phyloP scores from a whole-genome alignment of 257 asterid species.

The Buddleja alternifolia region DNA sequence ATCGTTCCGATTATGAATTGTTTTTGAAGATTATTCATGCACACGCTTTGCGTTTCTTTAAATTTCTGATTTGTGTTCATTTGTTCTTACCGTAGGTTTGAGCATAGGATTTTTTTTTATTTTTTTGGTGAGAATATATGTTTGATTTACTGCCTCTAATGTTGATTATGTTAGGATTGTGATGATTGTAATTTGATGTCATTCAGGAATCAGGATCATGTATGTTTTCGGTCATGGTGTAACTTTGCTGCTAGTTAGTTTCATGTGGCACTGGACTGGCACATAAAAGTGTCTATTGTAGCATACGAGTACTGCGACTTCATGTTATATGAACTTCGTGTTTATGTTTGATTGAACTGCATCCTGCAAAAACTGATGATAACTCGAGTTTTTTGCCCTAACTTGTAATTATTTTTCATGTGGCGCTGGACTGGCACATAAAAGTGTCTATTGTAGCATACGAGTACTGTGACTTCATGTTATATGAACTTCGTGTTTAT shows the following conservation, averaged over 20 bases:
- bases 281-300: neutral
- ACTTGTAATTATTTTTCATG: neutral
- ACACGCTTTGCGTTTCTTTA: neutral
- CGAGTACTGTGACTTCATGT: neutral
- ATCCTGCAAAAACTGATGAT: neutral
- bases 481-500: neutral
- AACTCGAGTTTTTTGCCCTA: neutral
- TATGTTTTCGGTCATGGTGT: conserved; percentile 22
- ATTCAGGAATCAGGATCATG: neutral
- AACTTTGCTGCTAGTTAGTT: conserved; percentile 14
- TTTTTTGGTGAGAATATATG: neutral
- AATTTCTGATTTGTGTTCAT: conserved; percentile 12
- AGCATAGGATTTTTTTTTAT: neutral
- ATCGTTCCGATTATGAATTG: conserved; percentile 15
- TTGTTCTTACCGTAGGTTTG: conserved; percentile 24
- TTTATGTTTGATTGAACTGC: conserved; percentile 15
- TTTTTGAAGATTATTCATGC: conserved; percentile 17
- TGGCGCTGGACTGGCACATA: neutral
- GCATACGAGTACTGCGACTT: neutral
- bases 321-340: conserved; percentile 1
- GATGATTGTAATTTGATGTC: neutral
- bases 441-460: conserved; percentile 1
- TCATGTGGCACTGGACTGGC: conserved; percentile 5
- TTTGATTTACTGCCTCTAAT: conserved; percentile 22
- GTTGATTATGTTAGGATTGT: conserved; percentile 12